phyloP scores from a whole-genome alignment of 75 land plant species.

The Sequoia sempervirens region DNA sequence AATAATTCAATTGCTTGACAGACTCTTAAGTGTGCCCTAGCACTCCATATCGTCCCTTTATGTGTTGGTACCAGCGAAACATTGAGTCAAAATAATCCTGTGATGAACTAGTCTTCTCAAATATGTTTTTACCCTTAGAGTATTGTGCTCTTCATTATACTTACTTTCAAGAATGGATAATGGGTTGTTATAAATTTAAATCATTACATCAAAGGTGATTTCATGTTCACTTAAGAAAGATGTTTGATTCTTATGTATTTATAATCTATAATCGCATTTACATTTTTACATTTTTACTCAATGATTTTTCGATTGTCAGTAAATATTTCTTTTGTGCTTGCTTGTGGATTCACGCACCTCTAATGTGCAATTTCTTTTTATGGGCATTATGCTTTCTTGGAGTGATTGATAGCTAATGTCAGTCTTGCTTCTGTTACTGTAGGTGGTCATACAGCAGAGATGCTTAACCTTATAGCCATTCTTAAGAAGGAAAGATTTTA shows the following conservation, averaged over 20 bases:
- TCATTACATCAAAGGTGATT: background rate
- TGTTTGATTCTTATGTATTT: conserved; percentile 1
- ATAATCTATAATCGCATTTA: background rate
- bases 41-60: background rate
- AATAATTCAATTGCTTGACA: background rate
- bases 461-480: conserved; percentile 65
- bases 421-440: background rate
- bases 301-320: background rate
- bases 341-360: background rate
- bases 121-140: background rate
- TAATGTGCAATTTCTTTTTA: background rate
- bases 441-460: conserved; percentile 99
- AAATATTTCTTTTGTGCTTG: background rate
- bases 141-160: background rate
- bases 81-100: background rate
- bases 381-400: background rate
- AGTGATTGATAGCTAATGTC: background rate
- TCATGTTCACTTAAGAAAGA: background rate
- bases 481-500: conserved; percentile 58
- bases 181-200: background rate
- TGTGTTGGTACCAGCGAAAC: background rate
- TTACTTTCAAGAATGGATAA: background rate
- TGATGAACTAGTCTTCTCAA: background rate
- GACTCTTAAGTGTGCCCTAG: background rate
- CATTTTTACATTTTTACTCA: background rate